Evolutionary conservation across 768 basidiomycete species (phyloP), one percentile per base, ranked within the genome.

Genomic region (Boletus speciosus): DNA sequence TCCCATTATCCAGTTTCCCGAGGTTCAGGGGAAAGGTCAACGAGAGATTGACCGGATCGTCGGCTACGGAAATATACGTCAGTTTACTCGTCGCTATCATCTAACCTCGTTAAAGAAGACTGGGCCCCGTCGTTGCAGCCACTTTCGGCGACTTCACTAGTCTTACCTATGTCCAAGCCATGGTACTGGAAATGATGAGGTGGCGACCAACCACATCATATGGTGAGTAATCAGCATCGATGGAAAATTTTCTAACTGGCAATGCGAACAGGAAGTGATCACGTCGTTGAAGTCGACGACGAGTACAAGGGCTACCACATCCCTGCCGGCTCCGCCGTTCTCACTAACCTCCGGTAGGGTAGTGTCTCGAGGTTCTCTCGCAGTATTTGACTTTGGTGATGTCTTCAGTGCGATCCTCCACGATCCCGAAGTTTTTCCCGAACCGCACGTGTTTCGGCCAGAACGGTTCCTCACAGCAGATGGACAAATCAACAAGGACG

Each of bases 371-470:
- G 7, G 14, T 9, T 9, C 32, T 3, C 31, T 9, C 23, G 45
- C 19, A 6, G 34, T 23, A 19, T 8, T 34, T 45, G 42, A 51
- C 12, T 44, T 36, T 21, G 19, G 12, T 25, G 34, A 36, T 47
- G 8, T 35, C 32, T 36, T 5, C 25, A 68, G 59, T 63, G 61
- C 78, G 1, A 74, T 83, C n/a, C 76, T 76, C 3, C 75, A 80
- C 23, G 81, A 83, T 56, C 82, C 83, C 0, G 66, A 60, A 10
- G 67, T 74, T 14, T 84, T 81, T 67, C 76, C 78, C 0, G 74
- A 84, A 42, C 81, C 82, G 1, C 79, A 85, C 49, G 56, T 46
- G n/a, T 84, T 85, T 62, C 67, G 78, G 37, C 82, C 82, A 6
- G 74, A 78, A 57, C 70, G 82, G n/a, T 85, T 46, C 27, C 43